Evolutionary conservation across 495 filamentous ascomycete species (phyloP), one percentile per base, ranked within the genome.

Genomic region (Tuber umbilicatum): DNA sequence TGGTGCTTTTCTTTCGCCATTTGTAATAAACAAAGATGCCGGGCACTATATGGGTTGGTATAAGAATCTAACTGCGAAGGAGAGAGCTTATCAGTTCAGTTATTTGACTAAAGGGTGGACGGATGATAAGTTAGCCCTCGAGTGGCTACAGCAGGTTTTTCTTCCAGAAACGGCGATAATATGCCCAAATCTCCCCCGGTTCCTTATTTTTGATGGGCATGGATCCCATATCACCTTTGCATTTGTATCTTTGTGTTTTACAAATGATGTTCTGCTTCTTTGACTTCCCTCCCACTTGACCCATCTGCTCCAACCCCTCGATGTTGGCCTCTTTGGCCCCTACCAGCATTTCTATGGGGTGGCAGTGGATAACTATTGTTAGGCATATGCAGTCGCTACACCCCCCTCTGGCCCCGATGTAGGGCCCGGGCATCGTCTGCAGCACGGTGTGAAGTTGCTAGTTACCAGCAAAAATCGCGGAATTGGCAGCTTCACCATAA

Each of bases 121-220:
- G 0, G 74, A 73, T 31, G 27, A 73, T 31, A 14, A n/a, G 23
- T 35, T 75, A 6, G 71, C 39, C 2, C 55, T 45, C 10, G 31
- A 42, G 7, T 73, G 71, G 74, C 37, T 75, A 16, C 73, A 79
- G 43, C 39, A 68, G 9, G 42, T 78, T 73, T 73, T 73, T 68
- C 21, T 31, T 72, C 23, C 41, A 17, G 17, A 35, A 0, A 37
- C 43, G 39, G 31, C 21, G 41, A 7, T 17, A n/a, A 45, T 31
- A 50, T 72, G 42, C 9, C 27, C 27, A 41, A 27, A 41, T 43
- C 39, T 37, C 3, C 42, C 42, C 14, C 14, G 14, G 2, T 14
- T 16, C 10, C 14, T 43, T 1, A 43, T 43, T 16, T 43, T 43
- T 43, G 42, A 43, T 17, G 42, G 14, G 12, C 42, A 43, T 43